Conservation (phyloP, 2,329 filamentous ascomycete species). For the Diaporthe batatas region DNA sequence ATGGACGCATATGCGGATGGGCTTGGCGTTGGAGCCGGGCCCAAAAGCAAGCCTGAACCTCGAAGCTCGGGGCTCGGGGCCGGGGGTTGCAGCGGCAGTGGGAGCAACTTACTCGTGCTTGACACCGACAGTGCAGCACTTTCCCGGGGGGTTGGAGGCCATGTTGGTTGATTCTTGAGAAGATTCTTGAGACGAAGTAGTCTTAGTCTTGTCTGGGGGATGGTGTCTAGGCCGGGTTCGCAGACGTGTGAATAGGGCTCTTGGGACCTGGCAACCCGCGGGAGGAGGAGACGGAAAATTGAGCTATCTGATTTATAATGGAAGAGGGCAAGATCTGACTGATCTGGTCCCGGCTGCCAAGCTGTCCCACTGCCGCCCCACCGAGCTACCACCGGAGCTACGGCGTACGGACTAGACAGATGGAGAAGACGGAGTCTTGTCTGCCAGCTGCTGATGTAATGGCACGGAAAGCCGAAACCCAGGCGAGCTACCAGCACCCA, state of each 20-base stretch:
- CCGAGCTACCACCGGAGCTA: neutral
- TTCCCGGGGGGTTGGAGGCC: constrained; percentile 66
- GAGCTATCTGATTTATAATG: constrained; percentile 30
- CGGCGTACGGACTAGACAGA: neutral
- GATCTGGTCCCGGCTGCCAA: constrained; percentile 12
- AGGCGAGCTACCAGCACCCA: neutral
- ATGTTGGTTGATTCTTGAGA: constrained; percentile 51
- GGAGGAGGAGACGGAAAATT: constrained; percentile 13
- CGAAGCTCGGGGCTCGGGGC: constrained; percentile 20
- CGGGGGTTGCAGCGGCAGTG: neutral
- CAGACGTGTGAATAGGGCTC: neutral
- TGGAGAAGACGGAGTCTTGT: neutral
- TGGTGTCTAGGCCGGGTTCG: neutral
- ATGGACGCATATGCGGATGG: neutral
- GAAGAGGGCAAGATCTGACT: constrained; percentile 1
- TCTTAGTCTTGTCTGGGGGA: neutral
- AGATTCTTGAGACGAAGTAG: neutral
- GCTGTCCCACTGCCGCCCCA: constrained; percentile 16
- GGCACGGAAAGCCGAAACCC: neutral
- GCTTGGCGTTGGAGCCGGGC: neutral
- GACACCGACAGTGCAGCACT: constrained; percentile 66
- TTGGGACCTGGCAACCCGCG: neutral
- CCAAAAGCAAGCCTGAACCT: too few relatives aligned
- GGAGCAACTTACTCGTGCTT: constrained; percentile 64
- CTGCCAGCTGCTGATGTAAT: neutral